Percentiles rank a stretch among this genome's conserved stretches.
Conservation (phyloP, 768 basidiomycete species). For the Galerina sulciceps region DNA sequence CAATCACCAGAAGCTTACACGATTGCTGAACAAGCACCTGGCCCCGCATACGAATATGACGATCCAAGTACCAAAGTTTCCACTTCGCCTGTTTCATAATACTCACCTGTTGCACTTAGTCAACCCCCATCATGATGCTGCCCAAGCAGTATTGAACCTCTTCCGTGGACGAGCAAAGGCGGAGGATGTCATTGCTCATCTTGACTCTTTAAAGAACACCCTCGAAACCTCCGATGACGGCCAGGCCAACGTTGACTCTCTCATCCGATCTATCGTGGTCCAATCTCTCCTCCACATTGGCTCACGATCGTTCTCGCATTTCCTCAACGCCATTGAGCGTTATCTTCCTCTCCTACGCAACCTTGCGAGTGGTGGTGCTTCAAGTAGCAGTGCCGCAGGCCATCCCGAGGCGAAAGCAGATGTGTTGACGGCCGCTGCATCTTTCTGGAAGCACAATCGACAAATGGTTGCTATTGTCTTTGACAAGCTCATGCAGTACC, state of each 20-base stretch:
- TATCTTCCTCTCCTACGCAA: constrained; percentile 80
- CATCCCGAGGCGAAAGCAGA: constrained; percentile 66
- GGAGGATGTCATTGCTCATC: constrained; percentile 76
- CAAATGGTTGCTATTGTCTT: constrained; percentile 93
- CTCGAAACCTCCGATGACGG: constrained; percentile 65
- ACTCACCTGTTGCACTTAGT: constrained; percentile 43
- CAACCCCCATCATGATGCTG: constrained; percentile 79
- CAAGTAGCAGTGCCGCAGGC: constrained; percentile 37
- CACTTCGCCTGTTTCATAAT: neutral
- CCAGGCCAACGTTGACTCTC: constrained; percentile 61
- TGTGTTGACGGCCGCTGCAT: constrained; percentile 69
- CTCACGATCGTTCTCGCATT: constrained; percentile 94
- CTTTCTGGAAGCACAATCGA: constrained; percentile 84
- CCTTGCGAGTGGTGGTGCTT: constrained; percentile 54
- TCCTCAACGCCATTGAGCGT: constrained; percentile 96
- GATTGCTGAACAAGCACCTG: constrained; percentile 74
- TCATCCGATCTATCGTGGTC: constrained; percentile 78
- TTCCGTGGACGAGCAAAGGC: constrained; percentile 82
- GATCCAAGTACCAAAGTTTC: constrained; percentile 59
- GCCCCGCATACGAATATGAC: constrained; percentile 83
- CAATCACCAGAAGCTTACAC: constrained; percentile 64
- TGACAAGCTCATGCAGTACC: constrained; percentile 98
- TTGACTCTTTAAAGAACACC: constrained; percentile 70
- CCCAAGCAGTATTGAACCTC: constrained; percentile 76
- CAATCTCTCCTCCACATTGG: constrained; percentile 93